Conservation (phyloP, 2,329 filamentous ascomycete genomes). For the Hypoxylon rubiginosum region DNA sequence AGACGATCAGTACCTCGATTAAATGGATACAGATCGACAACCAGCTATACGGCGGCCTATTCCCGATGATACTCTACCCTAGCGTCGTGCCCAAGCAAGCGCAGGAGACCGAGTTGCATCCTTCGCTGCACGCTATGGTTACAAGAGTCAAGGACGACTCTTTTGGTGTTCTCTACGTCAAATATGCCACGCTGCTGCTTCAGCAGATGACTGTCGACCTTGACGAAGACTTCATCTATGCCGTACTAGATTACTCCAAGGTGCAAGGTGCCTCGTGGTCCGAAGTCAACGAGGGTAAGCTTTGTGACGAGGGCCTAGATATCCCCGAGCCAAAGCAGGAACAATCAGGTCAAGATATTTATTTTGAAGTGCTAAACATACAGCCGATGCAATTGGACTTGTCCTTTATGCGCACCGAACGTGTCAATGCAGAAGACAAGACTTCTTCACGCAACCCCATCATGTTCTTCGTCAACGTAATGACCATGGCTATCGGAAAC, state of each 20-base stretch:
- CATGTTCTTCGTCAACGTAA: constrained; percentile 98
- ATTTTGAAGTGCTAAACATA: constrained; percentile 96
- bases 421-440: constrained; percentile 96
- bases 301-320: constrained; percentile 90
- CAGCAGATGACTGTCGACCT: constrained; percentile 99
- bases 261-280: constrained; percentile 91
- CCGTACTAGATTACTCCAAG: constrained; percentile 93
- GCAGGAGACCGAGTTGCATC: constrained; percentile 95
- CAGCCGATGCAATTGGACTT: constrained; percentile 98
- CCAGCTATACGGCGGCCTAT: constrained; percentile 97
- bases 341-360: constrained; percentile 91
- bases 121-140: constrained; percentile 91
- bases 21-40: constrained; percentile 99
- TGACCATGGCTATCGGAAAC: constrained; percentile 99
- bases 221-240: constrained; percentile 98
- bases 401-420: constrained; percentile 96
- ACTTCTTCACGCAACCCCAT: constrained; percentile 90
- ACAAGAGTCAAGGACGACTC: constrained; percentile 98
- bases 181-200: constrained; percentile 92
- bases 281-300: constrained; percentile 80
- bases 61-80: constrained; percentile 96
- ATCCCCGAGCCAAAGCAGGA: constrained; percentile 92
- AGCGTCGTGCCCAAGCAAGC: constrained; percentile 98
- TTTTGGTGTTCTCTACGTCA: constrained; percentile 97
- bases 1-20: constrained; percentile 89